These are phyloP conservation scores for Tolypocladium amazonense DNA, from an alignment of 2,329 filamentous ascomycete species.

Conservation along the genomic window DNA sequence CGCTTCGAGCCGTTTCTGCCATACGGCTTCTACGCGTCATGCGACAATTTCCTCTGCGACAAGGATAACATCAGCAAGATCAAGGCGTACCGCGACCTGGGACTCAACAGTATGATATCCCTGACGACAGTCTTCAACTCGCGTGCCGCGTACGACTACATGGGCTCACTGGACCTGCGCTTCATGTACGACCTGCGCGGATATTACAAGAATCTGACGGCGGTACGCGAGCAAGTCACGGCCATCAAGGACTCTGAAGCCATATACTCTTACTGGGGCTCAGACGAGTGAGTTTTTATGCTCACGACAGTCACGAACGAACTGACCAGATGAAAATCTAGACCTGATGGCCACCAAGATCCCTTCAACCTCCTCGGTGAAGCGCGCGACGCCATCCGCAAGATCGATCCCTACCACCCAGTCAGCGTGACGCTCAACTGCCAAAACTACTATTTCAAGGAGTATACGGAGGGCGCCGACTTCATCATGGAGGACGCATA, in stretches of 20 bases:
- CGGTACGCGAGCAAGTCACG: constrained; percentile 25
- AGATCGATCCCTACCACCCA: constrained; percentile 50
- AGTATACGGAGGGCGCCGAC: constrained; percentile 44
- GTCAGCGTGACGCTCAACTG: constrained; percentile 50
- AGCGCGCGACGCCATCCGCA: constrained; percentile 32
- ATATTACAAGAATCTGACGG: constrained; percentile 31
- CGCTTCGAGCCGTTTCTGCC: constrained; percentile 30
- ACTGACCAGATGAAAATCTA: constrained; percentile 5
- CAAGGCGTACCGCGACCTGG: constrained; percentile 21
- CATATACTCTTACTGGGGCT: constrained; percentile 34
- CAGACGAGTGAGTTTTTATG: constrained; percentile 27
- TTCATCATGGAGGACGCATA: constrained; percentile 51
- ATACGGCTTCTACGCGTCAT: constrained; percentile 32
- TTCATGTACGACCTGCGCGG: constrained; percentile 36
- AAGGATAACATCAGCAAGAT: constrained; percentile 23
- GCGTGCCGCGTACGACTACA: constrained; percentile 23
- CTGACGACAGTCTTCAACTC: constrained; percentile 28
- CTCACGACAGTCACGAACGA: not conserved
- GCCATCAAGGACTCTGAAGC: constrained; percentile 27
- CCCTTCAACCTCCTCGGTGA: constrained; percentile 34
- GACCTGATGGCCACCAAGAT: constrained; percentile 45
- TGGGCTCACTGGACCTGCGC: constrained; percentile 26
- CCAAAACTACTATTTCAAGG: constrained; percentile 47
- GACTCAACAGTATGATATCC: constrained; percentile 34
- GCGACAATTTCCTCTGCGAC: constrained; percentile 30